These are phyloP conservation scores for Barnettozyma populi DNA, from an alignment of 805 yeast genomes.

Conservation along the genomic window DNA sequence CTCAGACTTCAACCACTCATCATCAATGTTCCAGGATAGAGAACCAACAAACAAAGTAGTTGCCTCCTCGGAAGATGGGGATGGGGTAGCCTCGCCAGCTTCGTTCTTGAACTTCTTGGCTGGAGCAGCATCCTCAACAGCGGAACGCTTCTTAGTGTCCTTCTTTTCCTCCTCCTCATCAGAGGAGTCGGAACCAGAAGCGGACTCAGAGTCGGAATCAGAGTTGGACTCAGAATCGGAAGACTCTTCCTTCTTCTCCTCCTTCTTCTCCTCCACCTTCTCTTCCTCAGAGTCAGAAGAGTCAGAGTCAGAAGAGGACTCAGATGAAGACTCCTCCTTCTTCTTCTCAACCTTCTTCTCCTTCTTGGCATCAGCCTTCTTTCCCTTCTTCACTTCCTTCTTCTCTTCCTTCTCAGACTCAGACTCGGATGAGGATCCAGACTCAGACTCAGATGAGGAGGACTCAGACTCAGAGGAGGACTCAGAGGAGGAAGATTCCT, in stretches of 20 bases:
- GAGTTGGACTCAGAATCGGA: constrained; percentile 10
- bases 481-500: constrained; percentile 25
- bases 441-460: constrained; percentile 21
- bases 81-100: constrained; percentile 20
- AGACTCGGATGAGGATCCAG: constrained; percentile 17
- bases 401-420: constrained; percentile 14
- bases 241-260: constrained; percentile 7
- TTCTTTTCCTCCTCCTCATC: constrained; percentile 23
- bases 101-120: constrained; percentile 29
- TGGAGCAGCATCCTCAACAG: constrained; percentile 31
- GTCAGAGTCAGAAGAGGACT: constrained; percentile 14
- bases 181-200: constrained; percentile 20
- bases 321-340: constrained; percentile 27
- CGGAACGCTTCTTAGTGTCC: constrained; percentile 31
- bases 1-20: constrained; percentile 85
- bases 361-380: constrained; percentile 7
- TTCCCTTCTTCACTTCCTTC: neutral
- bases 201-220: constrained; percentile 15
- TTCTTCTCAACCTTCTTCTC: constrained; percentile 14
- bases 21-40: constrained; percentile 95
- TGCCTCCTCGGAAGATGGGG: constrained; percentile 49
- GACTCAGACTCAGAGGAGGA: constrained; percentile 9
- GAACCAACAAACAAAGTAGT: constrained; percentile 95
- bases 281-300: constrained; percentile 18
- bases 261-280: constrained; percentile 15